These are phyloP conservation scores for Sparassis latifolia DNA, from an alignment of 1,284 basidiomycete genomes.

Conservation along the genomic window DNA sequence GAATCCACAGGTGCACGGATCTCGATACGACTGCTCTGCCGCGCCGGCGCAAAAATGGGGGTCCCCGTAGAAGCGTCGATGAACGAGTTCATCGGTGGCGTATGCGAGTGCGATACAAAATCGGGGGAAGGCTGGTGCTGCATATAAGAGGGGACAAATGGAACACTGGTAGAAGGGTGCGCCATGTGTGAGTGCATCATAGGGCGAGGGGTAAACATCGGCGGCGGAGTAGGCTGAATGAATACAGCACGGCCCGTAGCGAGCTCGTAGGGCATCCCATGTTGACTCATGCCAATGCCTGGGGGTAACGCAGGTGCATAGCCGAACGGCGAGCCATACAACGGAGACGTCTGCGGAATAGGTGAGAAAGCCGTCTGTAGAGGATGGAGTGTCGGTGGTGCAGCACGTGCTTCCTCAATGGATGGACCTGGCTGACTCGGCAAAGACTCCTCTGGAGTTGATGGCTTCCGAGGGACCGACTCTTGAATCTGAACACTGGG, in stretches of 20 bases:
- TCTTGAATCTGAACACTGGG: conserved; percentile 24
- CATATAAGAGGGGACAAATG: conserved; percentile 51
- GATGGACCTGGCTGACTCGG: conserved; percentile 9
- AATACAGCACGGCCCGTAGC: conserved; percentile 74
- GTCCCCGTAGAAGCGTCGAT: conserved; percentile 56
- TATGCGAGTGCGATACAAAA: conserved; percentile 48
- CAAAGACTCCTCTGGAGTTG: conserved; percentile 12
- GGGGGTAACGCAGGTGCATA: conserved; percentile 60
- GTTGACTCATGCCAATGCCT: conserved; percentile 65
- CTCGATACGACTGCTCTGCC: conserved; percentile 65
- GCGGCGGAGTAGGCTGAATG: conserved; percentile 45
- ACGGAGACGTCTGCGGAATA: conserved; percentile 46
- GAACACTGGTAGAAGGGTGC: conserved; percentile 31
- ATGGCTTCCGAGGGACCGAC: conserved; percentile 35
- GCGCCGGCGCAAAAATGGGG: conserved; percentile 65
- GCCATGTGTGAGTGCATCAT: conserved; percentile 45
- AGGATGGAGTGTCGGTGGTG: conserved; percentile 43
- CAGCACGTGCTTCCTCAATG: conserved; percentile 19
- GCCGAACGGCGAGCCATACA: conserved; percentile 56
- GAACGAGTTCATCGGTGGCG: conserved; percentile 53
- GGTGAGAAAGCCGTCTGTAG: conserved; percentile 56
- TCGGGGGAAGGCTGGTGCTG: conserved; percentile 53
- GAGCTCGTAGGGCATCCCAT: conserved; percentile 72
- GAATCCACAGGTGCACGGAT: conserved; percentile 60
- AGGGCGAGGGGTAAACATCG: conserved; percentile 62